Percentiles rank a stretch among this genome's conserved stretches.
Evolutionary conservation across 169 alveolate genomes (phyloP).

Genomic region (Plasmodium knowlesi): DNA sequence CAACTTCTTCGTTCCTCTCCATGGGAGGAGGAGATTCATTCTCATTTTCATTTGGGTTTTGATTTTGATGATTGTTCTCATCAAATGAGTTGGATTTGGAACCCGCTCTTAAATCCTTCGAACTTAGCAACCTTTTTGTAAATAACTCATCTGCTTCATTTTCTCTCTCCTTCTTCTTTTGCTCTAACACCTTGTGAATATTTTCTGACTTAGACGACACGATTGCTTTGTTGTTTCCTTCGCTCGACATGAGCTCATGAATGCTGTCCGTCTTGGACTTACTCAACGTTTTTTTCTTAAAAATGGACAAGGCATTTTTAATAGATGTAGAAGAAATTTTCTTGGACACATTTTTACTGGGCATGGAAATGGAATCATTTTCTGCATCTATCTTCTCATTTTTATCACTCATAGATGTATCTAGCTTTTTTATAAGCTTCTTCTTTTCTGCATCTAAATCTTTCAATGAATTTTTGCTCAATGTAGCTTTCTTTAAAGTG

Average conservation of each 20-base stretch:
- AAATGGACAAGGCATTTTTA: constrained; percentile 11
- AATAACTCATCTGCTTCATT: background rate
- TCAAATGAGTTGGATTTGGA: constrained; percentile 1
- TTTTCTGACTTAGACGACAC: constrained; percentile 54
- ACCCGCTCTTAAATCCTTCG: constrained; percentile 11
- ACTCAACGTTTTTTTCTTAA: constrained; percentile 29
- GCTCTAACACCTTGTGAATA: constrained; percentile 13
- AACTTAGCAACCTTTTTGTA: constrained; percentile 2
- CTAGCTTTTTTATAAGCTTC: constrained; percentile 26
- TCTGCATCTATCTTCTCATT: constrained; percentile 12
- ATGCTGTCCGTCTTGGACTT: constrained; percentile 52
- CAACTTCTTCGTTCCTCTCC: background rate
- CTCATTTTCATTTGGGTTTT: background rate
- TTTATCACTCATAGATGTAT: constrained; percentile 26
- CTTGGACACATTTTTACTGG: constrained; percentile 17
- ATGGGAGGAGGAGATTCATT: background rate
- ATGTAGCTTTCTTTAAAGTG: constrained; percentile 28
- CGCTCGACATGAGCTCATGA: background rate
- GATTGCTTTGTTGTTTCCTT: background rate
- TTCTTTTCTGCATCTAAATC: constrained; percentile 31
- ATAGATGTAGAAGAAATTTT: constrained; percentile 17
- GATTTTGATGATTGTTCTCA: constrained; percentile 5
- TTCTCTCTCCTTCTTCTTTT: background rate
- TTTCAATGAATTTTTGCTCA: constrained; percentile 38
- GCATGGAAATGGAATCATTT: constrained; percentile 1